Conservation (phyloP, 1,284 basidiomycete genomes). For the Ceratobasidium sp. region DNA sequence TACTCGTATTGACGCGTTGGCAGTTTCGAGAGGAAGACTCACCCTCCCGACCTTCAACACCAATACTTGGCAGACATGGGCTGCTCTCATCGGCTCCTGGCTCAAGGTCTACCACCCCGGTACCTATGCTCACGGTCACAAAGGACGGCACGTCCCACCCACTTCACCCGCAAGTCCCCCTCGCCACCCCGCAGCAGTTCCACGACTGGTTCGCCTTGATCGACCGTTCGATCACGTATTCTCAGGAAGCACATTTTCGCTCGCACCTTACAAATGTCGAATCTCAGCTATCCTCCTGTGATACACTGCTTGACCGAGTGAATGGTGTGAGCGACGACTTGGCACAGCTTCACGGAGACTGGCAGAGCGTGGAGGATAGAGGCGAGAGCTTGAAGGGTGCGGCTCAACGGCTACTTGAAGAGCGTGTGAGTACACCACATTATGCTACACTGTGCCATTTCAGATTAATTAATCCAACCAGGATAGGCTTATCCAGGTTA, state of each 20-base stretch:
- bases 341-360: conserved; percentile 83
- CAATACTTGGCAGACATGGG: conserved; percentile 49
- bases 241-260: conserved; percentile 90
- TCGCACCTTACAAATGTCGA: conserved; percentile 81
- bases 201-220: conserved; percentile 94
- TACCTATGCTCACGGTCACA: conserved; percentile 37
- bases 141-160: conserved; percentile 57
- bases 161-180: conserved; percentile 75
- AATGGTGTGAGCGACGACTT: conserved; percentile 79
- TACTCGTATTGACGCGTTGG: not conserved
- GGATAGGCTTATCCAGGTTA: conserved; percentile 82
- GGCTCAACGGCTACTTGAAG: conserved; percentile 88
- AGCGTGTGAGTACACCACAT: conserved; percentile 69
- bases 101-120: conserved; percentile 48
- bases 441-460: not conserved
- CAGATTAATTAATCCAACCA: conserved; percentile 52
- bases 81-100: conserved; percentile 39
- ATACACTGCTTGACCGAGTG: conserved; percentile 74
- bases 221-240: conserved; percentile 87
- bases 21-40: conserved; percentile 56
- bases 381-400: conserved; percentile 88
- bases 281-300: conserved; percentile 80
- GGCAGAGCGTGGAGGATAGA: conserved; percentile 87
- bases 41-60: conserved; percentile 62
- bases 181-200: conserved; percentile 91